Evolutionary conservation across 1,139 yeast species (phyloP).

Genomic region (Scheffersomyces parashehatae): DNA sequence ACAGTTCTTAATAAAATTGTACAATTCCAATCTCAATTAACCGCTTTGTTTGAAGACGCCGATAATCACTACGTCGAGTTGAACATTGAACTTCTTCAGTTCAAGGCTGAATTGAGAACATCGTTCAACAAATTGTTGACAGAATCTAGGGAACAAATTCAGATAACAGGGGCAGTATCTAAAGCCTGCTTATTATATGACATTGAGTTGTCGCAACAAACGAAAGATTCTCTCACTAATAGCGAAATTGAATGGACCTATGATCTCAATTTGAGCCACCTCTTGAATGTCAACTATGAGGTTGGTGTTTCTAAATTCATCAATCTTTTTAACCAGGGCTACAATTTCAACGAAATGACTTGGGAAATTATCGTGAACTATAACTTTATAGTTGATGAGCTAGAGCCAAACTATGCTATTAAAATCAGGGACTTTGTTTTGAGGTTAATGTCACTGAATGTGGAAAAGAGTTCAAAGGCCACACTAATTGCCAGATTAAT

Average conservation of each 20-base stretch:
- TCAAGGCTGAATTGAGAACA: constrained; percentile 21
- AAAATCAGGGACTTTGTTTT: constrained; percentile 24
- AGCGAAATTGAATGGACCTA: constrained; percentile 10
- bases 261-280: constrained; percentile 27
- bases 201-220: constrained; percentile 2
- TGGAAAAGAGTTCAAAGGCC: constrained; percentile 14
- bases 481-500: constrained; percentile 22
- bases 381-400: constrained; percentile 24
- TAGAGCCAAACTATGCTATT: constrained; percentile 18
- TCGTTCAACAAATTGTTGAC: constrained; percentile 16
- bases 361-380: constrained; percentile 36
- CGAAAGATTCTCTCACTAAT: not conserved
- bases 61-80: constrained; percentile 49
- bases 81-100: constrained; percentile 33
- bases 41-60: constrained; percentile 53
- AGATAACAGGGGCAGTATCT: constrained; percentile 21
- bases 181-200: constrained; percentile 18
- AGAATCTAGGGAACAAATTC: constrained; percentile 4
- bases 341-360: constrained; percentile 31
- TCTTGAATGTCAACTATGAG: constrained; percentile 31
- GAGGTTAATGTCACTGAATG: constrained; percentile 24
- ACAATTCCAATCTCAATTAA: constrained; percentile 38
- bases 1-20: constrained; percentile 21
- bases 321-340: constrained; percentile 28
- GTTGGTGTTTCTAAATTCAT: constrained; percentile 30